phyloP scores from a whole-genome alignment of 169 alveolate species.

The Eimeria necatrix region DNA sequence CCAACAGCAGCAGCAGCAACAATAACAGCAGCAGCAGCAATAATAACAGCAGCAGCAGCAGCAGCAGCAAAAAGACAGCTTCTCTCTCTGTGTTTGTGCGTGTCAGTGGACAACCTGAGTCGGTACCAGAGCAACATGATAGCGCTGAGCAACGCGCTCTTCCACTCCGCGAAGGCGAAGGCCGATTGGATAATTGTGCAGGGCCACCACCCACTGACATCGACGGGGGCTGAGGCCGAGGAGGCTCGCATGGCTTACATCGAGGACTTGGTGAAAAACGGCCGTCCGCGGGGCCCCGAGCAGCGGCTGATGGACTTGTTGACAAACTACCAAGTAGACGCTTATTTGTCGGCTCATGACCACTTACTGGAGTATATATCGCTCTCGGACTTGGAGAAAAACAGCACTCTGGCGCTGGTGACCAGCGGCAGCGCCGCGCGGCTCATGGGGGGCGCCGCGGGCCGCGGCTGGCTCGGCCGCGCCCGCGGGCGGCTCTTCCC shows the following conservation, averaged over 20 bases:
- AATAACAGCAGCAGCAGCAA: no score
- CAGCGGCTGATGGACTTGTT: slow-evolving; percentile 19
- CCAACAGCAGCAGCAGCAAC: no score
- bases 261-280: slow-evolving; percentile 50
- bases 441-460: slow-evolving; percentile 16
- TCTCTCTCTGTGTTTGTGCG: not conserved
- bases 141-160: slow-evolving; percentile 70
- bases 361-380: slow-evolving; percentile 56
- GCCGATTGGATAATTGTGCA: slow-evolving; percentile 74
- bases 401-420: slow-evolving; percentile 68
- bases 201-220: slow-evolving; percentile 72
- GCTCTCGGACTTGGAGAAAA: slow-evolving; percentile 53
- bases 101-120: slow-evolving; percentile 44
- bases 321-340: slow-evolving; percentile 66
- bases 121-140: slow-evolving; percentile 59
- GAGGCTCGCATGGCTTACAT: slow-evolving; percentile 63
- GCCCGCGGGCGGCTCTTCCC: slow-evolving; percentile 62
- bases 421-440: slow-evolving; percentile 72
- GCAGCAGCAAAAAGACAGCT: no score
- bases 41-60: no score
- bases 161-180: slow-evolving; percentile 59
- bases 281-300: slow-evolving; percentile 72
- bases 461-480: slow-evolving; percentile 74
- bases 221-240: slow-evolving; percentile 77
- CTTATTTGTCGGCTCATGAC: slow-evolving; percentile 67